Conservation (phyloP, 306 rosid species). For the Clitoria ternatea region DNA sequence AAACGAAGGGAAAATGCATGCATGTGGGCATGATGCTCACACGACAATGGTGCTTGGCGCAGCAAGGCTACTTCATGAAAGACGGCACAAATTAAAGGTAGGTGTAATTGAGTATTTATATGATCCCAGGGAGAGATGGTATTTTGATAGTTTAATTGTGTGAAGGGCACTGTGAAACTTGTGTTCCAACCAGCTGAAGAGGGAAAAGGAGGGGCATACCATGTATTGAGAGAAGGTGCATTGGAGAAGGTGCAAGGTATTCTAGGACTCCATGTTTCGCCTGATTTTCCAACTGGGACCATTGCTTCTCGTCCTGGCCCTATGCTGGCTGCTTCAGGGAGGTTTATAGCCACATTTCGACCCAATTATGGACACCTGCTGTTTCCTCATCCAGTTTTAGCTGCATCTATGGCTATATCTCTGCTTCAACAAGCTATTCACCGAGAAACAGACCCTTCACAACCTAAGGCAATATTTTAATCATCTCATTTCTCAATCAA, state of each 20-base stretch:
- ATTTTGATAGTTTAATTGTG: no score
- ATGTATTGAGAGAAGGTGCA: constrained; percentile 50
- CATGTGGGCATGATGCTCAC: no score
- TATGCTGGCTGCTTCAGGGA: constrained; percentile 35
- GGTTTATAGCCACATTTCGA: constrained; percentile 38
- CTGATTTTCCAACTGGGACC: constrained; percentile 30
- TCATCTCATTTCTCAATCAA: not conserved
- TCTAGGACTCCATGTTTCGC: constrained; percentile 45
- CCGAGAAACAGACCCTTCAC: constrained; percentile 52
- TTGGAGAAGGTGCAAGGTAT: constrained; percentile 45
- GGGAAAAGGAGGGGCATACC: constrained; percentile 51
- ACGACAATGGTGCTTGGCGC: no score
- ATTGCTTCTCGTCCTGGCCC: constrained; percentile 53
- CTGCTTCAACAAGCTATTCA: constrained; percentile 57
- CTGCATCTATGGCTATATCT: constrained; percentile 38
- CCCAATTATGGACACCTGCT: constrained; percentile 2
- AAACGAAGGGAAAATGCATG: no score
- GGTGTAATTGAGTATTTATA: no score
- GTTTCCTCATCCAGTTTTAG: constrained; percentile 47
- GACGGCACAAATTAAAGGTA: no score
- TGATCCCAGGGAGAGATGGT: no score
- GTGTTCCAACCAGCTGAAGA: constrained; percentile 65
- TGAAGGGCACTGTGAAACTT: constrained; percentile 59
- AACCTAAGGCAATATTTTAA: constrained; percentile 30
- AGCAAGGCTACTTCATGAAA: no score